Evolutionary conservation across 495 filamentous ascomycete species (phyloP).

Genomic region (Xylaria cubensis): DNA sequence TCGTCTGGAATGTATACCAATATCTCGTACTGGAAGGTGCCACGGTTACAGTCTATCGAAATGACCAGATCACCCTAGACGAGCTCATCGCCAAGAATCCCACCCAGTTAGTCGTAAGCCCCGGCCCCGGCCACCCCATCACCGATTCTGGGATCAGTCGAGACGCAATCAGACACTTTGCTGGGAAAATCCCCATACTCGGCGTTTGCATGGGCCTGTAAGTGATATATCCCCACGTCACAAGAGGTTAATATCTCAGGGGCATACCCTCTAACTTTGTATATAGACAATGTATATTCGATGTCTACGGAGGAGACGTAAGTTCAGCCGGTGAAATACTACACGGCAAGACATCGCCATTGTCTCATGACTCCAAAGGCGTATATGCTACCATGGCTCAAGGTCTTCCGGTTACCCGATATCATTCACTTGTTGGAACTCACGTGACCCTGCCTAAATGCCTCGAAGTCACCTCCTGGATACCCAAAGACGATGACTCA

Average conservation of each 20-base stretch:
- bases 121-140: slow-evolving; percentile 89
- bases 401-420: slow-evolving; percentile 86
- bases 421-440: slow-evolving; percentile 95
- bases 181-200: slow-evolving; percentile 95
- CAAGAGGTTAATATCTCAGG: not conserved
- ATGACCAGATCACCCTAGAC: slow-evolving; percentile 86
- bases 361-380: slow-evolving; percentile 87
- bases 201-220: slow-evolving; percentile 98
- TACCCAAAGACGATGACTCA: slow-evolving; percentile 66
- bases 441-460: slow-evolving; percentile 85
- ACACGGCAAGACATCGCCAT: slow-evolving; percentile 92
- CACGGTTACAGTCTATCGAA: slow-evolving; percentile 84
- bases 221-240: slow-evolving; percentile 42
- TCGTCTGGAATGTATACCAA: slow-evolving; percentile 99
- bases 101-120: slow-evolving; percentile 93
- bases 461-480: slow-evolving; percentile 92
- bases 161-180: slow-evolving; percentile 88
- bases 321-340: slow-evolving; percentile 94
- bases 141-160: slow-evolving; percentile 92
- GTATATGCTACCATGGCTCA: slow-evolving; percentile 80
- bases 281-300: slow-evolving; percentile 89
- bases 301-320: slow-evolving; percentile 88
- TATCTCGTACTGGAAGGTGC: slow-evolving; percentile 95
- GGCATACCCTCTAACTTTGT: slow-evolving; percentile 15
- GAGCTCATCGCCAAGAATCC: slow-evolving; percentile 82